Conservation (phyloP, 208 protist species). For the Wallacemonas sp. region DNA sequence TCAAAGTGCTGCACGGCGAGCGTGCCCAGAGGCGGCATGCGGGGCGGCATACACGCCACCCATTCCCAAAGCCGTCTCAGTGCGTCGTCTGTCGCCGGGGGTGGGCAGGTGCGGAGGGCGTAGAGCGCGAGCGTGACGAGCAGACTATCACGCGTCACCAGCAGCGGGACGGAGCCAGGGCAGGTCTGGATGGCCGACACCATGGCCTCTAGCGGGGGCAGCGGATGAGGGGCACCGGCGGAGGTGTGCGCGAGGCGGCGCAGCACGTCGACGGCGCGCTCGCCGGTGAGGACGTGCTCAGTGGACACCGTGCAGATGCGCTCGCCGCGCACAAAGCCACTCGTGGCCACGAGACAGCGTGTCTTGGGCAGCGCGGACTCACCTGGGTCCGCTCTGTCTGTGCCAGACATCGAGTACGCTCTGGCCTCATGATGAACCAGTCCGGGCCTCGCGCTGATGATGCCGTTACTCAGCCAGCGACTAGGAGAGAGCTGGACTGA, state of each 20-base stretch:
- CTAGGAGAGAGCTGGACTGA: constrained; percentile 9
- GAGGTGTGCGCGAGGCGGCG: constrained; percentile 21
- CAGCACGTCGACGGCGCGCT: constrained; percentile 38
- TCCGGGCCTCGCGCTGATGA: constrained; percentile 16
- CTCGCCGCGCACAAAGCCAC: constrained; percentile 61
- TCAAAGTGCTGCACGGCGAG: constrained; percentile 36
- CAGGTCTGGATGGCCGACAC: constrained; percentile 15
- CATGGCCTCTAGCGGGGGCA: constrained; percentile 26
- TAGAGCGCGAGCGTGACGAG: constrained; percentile 61
- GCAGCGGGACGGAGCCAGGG: constrained; percentile 19
- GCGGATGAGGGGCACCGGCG: constrained; percentile 1
- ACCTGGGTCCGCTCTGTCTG: neutral
- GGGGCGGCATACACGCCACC: constrained; percentile 50
- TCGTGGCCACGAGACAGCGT: constrained; percentile 58
- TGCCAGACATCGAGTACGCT: constrained; percentile 22
- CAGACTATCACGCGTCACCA: constrained; percentile 65
- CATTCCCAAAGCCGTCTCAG: constrained; percentile 36
- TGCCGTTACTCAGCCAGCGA: constrained; percentile 9
- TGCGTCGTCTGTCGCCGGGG: constrained; percentile 1
- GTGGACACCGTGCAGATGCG: constrained; percentile 44
- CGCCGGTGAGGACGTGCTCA: constrained; percentile 55
- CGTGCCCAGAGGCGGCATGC: constrained; percentile 55
- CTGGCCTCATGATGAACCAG: constrained; percentile 23
- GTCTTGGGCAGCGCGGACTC: constrained; percentile 29
- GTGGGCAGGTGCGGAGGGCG: constrained; percentile 30